Conservation (phyloP, 352 stramenopile species). For the Globisporangium viniferum region DNA sequence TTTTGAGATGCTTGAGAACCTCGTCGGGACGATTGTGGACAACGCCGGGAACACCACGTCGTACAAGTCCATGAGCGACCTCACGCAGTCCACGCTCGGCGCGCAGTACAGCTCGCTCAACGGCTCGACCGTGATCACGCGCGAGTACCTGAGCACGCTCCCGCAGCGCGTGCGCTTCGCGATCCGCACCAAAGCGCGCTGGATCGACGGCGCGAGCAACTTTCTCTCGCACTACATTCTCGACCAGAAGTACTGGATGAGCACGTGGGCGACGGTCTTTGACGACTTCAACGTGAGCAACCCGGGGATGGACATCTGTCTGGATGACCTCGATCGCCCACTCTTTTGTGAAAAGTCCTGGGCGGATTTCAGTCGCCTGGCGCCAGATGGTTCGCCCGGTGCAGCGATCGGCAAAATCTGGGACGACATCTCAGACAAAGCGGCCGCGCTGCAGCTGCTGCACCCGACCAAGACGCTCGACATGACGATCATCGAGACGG, state of each 20-base stretch:
- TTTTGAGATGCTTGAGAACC: conserved; percentile 44
- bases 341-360: conserved; percentile 59
- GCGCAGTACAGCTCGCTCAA: conserved; percentile 9
- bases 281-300: conserved; percentile 25
- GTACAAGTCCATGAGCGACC: conserved; percentile 48
- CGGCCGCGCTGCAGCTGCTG: conserved; percentile 25
- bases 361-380: conserved; percentile 30
- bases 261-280: conserved; percentile 46
- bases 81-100: conserved; percentile 28
- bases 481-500: conserved; percentile 44
- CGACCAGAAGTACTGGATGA: conserved; percentile 60
- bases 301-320: conserved; percentile 42
- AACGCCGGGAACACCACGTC: conserved; percentile 49
- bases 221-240: conserved; percentile 51
- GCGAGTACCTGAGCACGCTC: conserved; percentile 39
- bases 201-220: conserved; percentile 43
- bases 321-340: conserved; percentile 49
- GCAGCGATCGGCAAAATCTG: conserved; percentile 30
- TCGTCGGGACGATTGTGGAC: conserved; percentile 29
- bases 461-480: conserved; percentile 34
- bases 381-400: conserved; percentile 7
- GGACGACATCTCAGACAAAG: conserved; percentile 35
- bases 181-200: conserved; percentile 44
- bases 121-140: conserved; percentile 27
- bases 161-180: conserved; percentile 49